Percentiles rank a stretch among this genome's conserved stretches.
phyloP scores from a whole-genome alignment of 345 rosid species.

The Cochlearia excelsa region DNA sequence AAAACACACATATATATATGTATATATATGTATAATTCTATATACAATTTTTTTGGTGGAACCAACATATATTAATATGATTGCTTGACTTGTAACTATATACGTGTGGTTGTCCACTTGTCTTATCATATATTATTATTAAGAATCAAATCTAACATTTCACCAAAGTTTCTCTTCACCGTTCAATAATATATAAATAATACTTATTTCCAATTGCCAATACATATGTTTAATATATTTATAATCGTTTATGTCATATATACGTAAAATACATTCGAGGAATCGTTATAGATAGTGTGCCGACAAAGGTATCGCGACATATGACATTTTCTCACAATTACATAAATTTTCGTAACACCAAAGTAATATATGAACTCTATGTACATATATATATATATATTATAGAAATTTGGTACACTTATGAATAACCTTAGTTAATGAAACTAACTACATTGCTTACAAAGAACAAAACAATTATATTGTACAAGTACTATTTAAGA shows the following conservation, averaged over 20 bases:
- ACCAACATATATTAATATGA: conserved; percentile 27
- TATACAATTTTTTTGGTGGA: conserved; percentile 1
- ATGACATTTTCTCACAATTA: conserved; percentile 10
- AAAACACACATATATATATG: too few species aligned
- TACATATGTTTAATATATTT: not conserved
- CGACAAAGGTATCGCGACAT: conserved; percentile 27
- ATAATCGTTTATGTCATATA: not conserved
- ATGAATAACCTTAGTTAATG: too few species aligned
- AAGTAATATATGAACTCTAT: not conserved
- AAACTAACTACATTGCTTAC: too few species aligned
- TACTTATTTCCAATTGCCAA: conserved; percentile 9
- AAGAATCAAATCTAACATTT: conserved; percentile 27
- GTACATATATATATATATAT: too few species aligned
- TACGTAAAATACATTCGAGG: conserved; percentile 1
- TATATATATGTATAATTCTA: not conserved
- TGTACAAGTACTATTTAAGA: too few species aligned
- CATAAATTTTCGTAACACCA: not conserved
- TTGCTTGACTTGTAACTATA: conserved; percentile 31
- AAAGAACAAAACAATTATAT: too few species aligned
- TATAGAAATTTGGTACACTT: too few species aligned
- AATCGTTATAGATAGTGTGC: conserved; percentile 22
- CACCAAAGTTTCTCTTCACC: conserved; percentile 19
- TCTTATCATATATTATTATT: not conserved
- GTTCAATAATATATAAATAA: conserved; percentile 17
- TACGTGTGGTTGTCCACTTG: conserved; percentile 36